Evolutionary conservation across 108 stramenopile species (phyloP).

Genomic region (Stephanodiscus triporus): DNA sequence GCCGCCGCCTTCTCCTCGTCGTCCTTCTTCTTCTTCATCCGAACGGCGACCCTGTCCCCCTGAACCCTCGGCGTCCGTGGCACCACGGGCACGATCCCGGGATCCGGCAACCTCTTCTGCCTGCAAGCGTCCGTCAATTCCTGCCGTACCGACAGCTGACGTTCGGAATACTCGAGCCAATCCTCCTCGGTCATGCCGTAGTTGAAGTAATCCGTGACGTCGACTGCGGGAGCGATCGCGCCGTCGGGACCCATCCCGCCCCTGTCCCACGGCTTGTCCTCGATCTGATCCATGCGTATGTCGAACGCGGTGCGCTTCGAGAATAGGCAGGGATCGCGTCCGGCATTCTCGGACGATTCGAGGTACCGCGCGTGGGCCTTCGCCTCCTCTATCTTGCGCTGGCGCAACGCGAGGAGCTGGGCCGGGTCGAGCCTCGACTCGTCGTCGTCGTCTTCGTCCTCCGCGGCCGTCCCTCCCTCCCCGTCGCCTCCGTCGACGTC

Average conservation of each 20-base stretch:
- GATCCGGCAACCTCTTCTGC: conserved; percentile 80
- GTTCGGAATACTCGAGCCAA: conserved; percentile 85
- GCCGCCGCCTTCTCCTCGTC: conserved; percentile 38
- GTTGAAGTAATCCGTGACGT: conserved; percentile 88
- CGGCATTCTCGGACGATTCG: conserved; percentile 90
- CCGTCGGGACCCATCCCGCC: conserved; percentile 2
- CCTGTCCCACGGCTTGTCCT: conserved; percentile 89
- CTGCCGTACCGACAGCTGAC: conserved; percentile 82
- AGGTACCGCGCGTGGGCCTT: conserved; percentile 64
- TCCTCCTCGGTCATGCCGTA: conserved; percentile 85
- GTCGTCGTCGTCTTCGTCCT: conserved; percentile 34
- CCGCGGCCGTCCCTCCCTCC: conserved; percentile 8
- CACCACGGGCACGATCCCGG: conserved; percentile 76
- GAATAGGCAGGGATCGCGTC: conserved; percentile 88
- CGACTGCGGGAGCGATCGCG: conserved; percentile 60
- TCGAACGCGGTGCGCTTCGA: conserved; percentile 91
- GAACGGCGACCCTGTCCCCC: conserved; percentile 70
- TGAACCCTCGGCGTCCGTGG: conserved; percentile 67
- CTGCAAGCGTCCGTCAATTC: conserved; percentile 87
- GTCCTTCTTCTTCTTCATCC: conserved; percentile 26
- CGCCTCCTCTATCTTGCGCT: conserved; percentile 81
- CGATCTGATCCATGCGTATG: conserved; percentile 92
- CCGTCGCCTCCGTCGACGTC: conserved; percentile 22
- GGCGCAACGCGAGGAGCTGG: conserved; percentile 72
- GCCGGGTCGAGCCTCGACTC: conserved; percentile 79